Evolutionary conservation across 2,329 filamentous ascomycete species (phyloP).

Genomic region (Coniochaeta prunicola): DNA sequence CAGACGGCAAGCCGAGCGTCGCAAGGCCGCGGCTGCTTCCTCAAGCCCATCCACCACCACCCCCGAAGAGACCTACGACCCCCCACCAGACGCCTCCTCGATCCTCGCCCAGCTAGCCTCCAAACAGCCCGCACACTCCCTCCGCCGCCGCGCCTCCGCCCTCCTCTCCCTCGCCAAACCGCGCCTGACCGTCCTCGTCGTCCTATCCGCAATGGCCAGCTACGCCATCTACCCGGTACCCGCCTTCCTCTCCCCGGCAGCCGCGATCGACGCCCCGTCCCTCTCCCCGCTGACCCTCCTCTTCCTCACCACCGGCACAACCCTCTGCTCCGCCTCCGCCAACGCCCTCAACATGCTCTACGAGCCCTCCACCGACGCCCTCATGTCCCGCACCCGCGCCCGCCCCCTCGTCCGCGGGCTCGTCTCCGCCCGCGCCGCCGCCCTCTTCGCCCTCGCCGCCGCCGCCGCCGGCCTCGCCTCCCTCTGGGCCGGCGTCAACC

Average conservation of each 20-base stretch:
- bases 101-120: slow-evolving; percentile 45
- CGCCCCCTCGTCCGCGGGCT: slow-evolving; percentile 79
- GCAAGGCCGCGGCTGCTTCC: slow-evolving; percentile 8
- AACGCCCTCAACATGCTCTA: slow-evolving; percentile 98
- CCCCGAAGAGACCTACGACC: slow-evolving; percentile 3
- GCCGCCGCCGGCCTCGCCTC: slow-evolving; percentile 62
- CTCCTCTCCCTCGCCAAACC: slow-evolving; percentile 94
- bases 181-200: slow-evolving; percentile 82
- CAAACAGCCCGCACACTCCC: slow-evolving; percentile 39
- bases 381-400: slow-evolving; percentile 91
- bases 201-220: slow-evolving; percentile 81
- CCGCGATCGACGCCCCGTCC: slow-evolving; percentile 59
- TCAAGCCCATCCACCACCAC: background rate
- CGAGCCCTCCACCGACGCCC: slow-evolving; percentile 81
- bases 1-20: slow-evolving; percentile 17
- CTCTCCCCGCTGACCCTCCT: slow-evolving; percentile 85
- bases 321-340: slow-evolving; percentile 81
- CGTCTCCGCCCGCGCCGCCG: slow-evolving; percentile 62
- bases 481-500: slow-evolving; percentile 86
- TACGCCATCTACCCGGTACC: slow-evolving; percentile 93
- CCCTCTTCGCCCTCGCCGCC: slow-evolving; percentile 70
- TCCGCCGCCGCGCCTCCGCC: slow-evolving; percentile 64
- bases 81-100: slow-evolving; percentile 37
- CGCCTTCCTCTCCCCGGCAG: slow-evolving; percentile 65
- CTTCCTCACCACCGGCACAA: slow-evolving; percentile 85